Conservation (phyloP, 805 yeast genomes). For the Hanseniaspora hatyaiensis region DNA sequence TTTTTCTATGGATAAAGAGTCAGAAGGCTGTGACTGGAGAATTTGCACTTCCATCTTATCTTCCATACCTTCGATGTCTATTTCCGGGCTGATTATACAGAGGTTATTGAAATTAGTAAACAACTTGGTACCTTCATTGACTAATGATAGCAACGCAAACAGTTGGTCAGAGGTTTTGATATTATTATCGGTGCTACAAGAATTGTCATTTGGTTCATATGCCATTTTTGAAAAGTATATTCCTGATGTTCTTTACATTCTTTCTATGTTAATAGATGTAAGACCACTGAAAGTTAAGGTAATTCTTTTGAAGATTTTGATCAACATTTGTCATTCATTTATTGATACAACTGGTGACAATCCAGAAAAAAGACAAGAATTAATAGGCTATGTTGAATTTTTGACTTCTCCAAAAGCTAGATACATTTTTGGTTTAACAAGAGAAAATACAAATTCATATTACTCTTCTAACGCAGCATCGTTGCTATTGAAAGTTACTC, state of each 20-base stretch:
- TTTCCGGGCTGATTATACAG: constrained; percentile 52
- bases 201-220: constrained; percentile 59
- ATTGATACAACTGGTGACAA: constrained; percentile 45
- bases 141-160: constrained; percentile 36
- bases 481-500: constrained; percentile 31
- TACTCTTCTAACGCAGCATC: constrained; percentile 30
- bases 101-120: constrained; percentile 46
- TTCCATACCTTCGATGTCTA: constrained; percentile 55
- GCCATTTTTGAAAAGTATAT: constrained; percentile 50
- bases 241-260: constrained; percentile 59
- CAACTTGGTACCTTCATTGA: constrained; percentile 36
- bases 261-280: constrained; percentile 45
- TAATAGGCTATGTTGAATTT: constrained; percentile 36
- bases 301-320: constrained; percentile 47
- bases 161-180: constrained; percentile 63
- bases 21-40: constrained; percentile 62
- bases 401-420: constrained; percentile 51
- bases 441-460: constrained; percentile 36
- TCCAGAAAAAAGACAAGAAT: constrained; percentile 29
- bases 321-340: constrained; percentile 61
- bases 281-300: constrained; percentile 47
- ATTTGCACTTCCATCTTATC: constrained; percentile 51
- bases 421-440: constrained; percentile 57
- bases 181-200: constrained; percentile 49
- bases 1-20: constrained; percentile 62